Percentiles rank a stretch among this genome's conserved stretches.
Conservation (phyloP, 192 early-diverging fungal genomes). For the Mortierella hygrophila region DNA sequence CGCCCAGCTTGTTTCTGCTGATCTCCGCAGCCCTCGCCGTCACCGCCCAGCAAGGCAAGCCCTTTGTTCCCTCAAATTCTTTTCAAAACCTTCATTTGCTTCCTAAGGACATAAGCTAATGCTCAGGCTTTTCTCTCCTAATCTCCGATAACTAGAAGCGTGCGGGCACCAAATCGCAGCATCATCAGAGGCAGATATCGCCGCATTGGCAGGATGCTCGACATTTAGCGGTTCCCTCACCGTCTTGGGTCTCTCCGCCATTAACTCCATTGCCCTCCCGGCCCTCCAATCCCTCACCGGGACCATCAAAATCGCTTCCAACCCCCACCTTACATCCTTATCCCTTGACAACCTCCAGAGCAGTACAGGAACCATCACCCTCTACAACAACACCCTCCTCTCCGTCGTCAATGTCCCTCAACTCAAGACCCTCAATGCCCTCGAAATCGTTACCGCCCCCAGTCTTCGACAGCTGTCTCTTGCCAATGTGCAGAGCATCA, state of each 20-base stretch:
- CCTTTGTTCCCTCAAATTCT: no score
- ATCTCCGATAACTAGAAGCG: not conserved
- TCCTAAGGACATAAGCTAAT: not conserved
- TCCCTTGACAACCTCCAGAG: conserved; percentile 28
- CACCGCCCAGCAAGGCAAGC: conserved; percentile 29
- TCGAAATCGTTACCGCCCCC: conserved; percentile 66
- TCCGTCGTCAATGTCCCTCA: conserved; percentile 56
- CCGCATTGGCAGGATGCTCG: conserved; percentile 21
- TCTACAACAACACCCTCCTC: conserved; percentile 70
- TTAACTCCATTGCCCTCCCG: conserved; percentile 28
- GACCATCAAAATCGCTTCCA: conserved; percentile 32
- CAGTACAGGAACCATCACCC: conserved; percentile 54
- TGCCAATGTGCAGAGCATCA: conserved; percentile 43
- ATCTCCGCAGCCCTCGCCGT: conserved; percentile 18
- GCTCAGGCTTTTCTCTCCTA: not conserved
- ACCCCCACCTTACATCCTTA: conserved; percentile 27
- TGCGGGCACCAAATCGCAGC: conserved; percentile 23
- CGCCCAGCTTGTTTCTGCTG: conserved; percentile 15
- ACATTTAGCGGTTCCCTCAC: conserved; percentile 32
- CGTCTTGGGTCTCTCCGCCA: conserved; percentile 1
- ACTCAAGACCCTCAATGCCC: conserved; percentile 56
- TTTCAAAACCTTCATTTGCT: not conserved
- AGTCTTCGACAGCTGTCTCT: conserved; percentile 50
- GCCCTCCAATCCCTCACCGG: conserved; percentile 32
- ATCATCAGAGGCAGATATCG: conserved; percentile 23